Base-by-base conservation (phyloP, 148 eudicot species). In the Fallopia convolvulus region DNA sequence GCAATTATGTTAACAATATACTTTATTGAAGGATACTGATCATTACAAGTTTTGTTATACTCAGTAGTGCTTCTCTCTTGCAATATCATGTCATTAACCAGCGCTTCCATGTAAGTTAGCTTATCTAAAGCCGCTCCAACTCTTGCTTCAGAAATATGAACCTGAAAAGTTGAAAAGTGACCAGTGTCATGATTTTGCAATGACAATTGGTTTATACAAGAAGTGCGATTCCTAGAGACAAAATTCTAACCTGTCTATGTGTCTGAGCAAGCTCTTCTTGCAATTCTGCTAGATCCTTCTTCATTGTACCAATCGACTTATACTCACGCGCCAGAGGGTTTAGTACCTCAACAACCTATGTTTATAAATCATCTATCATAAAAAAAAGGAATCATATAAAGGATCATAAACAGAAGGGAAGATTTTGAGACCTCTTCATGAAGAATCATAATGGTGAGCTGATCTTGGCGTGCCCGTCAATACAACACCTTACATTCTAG, bases 401-500 rank as follows among this genome's bases (percentile, higher is more conserved):
- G 72, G 14, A 3, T 68, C n/a, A n/a, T n/a, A n/a, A n/a, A n/a
- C n/a, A n/a, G n/a, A n/a, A n/a, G n/a, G n/a, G n/a, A n/a, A n/a
- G n/a, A n/a, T n/a, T n/a, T n/a, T n/a, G n/a, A n/a, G 9, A 95
- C 99, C 97, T 95, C 91, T 65, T 95, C 97, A 75, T 95, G 99
- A 48, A 95, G 89, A 71, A 90, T 84, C 97, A 95, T 91, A 52
- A 95, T 95, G 6, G 92, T 80, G 56, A 95, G 97, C 55, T 92
- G 87, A 85, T 95, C 99, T 77, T 95, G 97, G 3, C 99, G 88
- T 55, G 99, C 99, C 68, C 95, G 89, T 97, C 99, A 95, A 86
- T 95, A 97, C 72, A 89, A 89, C n/a, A n/a, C n/a, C n/a, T n/a
- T n/a, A n/a, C n/a, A n/a, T n/a, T n/a, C n/a, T n/a, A n/a, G n/a